A percentile compares a stretch with the other conserved stretches of the same genome.
Evolutionary conservation across 352 stramenopile genomes (phyloP).

Genomic region (Aphanomyces astaci): DNA sequence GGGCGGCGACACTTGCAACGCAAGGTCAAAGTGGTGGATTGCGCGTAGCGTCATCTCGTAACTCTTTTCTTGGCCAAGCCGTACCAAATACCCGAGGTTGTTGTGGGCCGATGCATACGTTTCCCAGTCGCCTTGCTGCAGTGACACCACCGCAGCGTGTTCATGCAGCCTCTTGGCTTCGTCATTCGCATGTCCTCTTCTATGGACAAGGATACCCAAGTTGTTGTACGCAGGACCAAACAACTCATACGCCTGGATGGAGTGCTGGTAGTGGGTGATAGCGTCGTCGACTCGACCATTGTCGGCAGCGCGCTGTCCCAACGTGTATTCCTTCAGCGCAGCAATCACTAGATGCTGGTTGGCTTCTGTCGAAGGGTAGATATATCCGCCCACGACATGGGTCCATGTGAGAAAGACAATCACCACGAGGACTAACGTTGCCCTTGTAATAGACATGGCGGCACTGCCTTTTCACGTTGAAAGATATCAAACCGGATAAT

Average conservation of each 20-base stretch:
- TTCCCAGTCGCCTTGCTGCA: constrained; percentile 30
- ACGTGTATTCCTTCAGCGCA: constrained; percentile 15
- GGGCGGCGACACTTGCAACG: constrained; percentile 30
- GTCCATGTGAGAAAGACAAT: background rate
- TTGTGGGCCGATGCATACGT: constrained; percentile 50
- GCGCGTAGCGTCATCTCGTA: constrained; percentile 37
- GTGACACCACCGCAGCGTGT: constrained; percentile 33
- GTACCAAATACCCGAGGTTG: constrained; percentile 60
- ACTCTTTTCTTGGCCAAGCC: constrained; percentile 30
- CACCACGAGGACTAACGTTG: background rate
- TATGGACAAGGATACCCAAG: constrained; percentile 50
- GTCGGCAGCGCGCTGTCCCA: background rate
- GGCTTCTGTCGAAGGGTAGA: constrained; percentile 1
- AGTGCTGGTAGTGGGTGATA: constrained; percentile 36
- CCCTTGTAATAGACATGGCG: no score
- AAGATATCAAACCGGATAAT: background rate
- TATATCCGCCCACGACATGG: background rate
- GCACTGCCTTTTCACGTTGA: background rate
- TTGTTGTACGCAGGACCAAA: constrained; percentile 71
- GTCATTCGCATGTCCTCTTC: constrained; percentile 23
- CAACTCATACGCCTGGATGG: constrained; percentile 41
- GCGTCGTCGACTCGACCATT: constrained; percentile 21
- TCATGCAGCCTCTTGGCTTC: constrained; percentile 37
- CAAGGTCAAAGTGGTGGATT: constrained; percentile 52
- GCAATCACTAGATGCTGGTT: background rate